Evolutionary conservation across 202 grass and related monocot species (phyloP), one percentile per base, ranked within the genome.

Genomic region (Carex arenaria): DNA sequence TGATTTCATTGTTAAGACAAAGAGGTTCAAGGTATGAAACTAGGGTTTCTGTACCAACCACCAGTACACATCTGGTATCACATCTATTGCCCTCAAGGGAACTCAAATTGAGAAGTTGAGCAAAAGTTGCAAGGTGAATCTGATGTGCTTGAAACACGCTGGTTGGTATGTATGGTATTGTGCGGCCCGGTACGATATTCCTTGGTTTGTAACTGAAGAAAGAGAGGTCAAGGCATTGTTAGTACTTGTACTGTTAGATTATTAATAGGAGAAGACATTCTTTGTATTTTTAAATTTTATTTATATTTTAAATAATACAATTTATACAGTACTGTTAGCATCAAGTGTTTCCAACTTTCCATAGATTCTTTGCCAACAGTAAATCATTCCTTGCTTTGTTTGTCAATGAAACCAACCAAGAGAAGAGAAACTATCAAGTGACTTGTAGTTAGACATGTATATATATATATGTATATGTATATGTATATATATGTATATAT

Each of bases 1-100:
- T 9, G 89, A 91, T 52, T 97, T 93, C 62, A 94, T 91, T 83
- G 84, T 91, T 17, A 95, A 87, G 66, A 47, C 75, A 72, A 98
- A 92, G 89, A 93, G 83, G 56, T 64, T 85, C 19, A 93, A 64
- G 73, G 72, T 78, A 81, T 93, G 82, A 83, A 59, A 56, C 7
- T 71, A 56, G 49, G 49, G 49, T 75, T 76, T 76, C 7, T 54
- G 72, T 56, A 34, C 72, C 51, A 7, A 15, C 72, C 14, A 10
- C 72, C 43, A 74, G 5, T 76, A 56, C 72, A 56, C 55, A 34
- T 13, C 51, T 56, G 14, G 26, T 7, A 51, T 34, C 28, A 4
- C 47, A 76, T 32, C 51, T 55, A 26, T 53, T 76, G 72, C 13
- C 72, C 51, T 9, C 23, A 56, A 32, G 72, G 12, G 72, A 56